Percentiles rank a stretch among this genome's conserved stretches.
Evolutionary conservation across 1,284 basidiomycete species (phyloP).

Genomic region (Moesziomyces globuligerus): DNA sequence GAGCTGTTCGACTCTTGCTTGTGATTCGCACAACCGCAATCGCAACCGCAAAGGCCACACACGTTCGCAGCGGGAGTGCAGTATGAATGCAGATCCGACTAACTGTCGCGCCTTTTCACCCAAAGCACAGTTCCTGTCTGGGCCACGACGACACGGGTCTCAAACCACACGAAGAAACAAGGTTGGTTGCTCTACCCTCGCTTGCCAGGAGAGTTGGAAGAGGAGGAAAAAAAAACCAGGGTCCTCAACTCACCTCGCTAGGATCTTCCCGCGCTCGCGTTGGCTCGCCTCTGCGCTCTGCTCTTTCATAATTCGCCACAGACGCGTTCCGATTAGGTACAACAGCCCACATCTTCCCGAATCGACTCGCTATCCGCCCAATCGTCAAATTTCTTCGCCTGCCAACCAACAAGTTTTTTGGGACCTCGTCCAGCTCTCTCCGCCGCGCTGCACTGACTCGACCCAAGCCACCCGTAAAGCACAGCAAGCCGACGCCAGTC

Average conservation of each 20-base stretch:
- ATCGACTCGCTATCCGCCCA: not conserved
- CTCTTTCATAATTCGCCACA: not conserved
- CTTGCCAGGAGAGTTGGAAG: not conserved
- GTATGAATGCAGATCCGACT: no score
- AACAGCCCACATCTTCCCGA: no score
- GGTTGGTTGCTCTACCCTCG: not conserved
- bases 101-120: no score
- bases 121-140: no score
- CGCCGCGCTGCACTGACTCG: not conserved
- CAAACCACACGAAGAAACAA: not conserved
- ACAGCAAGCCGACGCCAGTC: not conserved
- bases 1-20: not conserved
- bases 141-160: not conserved
- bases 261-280: constrained; percentile 1
- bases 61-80: no score
- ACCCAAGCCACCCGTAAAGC: no score
- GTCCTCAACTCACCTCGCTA: constrained; percentile 9
- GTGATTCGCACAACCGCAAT: not conserved
- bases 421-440: not conserved
- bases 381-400: not conserved
- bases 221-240: constrained; percentile 5
- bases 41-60: not conserved
- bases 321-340: not conserved
- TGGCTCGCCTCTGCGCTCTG: constrained; percentile 2
- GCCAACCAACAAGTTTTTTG: not conserved